phyloP scores from a whole-genome alignment of 805 yeast genomes.

The Candida xyloterini region DNA sequence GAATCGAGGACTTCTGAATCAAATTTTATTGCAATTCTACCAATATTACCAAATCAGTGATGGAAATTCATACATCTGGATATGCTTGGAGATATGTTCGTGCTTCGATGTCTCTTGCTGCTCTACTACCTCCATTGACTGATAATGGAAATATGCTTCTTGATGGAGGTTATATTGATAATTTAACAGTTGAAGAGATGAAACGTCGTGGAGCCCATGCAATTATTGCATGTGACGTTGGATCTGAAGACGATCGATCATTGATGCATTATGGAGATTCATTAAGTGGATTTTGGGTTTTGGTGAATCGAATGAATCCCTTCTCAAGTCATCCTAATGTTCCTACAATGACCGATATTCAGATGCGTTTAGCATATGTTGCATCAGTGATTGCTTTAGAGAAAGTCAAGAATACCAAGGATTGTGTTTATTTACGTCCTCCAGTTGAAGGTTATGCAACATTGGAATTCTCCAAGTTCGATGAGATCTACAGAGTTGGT shows the following conservation, averaged over 20 bases:
- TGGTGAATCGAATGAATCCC: conserved; percentile 84
- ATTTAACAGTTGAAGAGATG: conserved; percentile 91
- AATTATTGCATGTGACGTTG: conserved; percentile 93
- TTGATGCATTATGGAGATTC: conserved; percentile 93
- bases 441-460: conserved; percentile 93
- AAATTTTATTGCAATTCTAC: conserved; percentile 87
- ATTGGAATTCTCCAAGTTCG: conserved; percentile 86
- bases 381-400: conserved; percentile 93
- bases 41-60: conserved; percentile 88
- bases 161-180: conserved; percentile 96
- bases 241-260: conserved; percentile 87
- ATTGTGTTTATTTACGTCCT: conserved; percentile 85
- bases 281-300: conserved; percentile 87
- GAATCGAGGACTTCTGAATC: conserved; percentile 96
- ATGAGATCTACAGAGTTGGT: conserved; percentile 84
- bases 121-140: conserved; percentile 83
- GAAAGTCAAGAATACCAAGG: conserved; percentile 77
- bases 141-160: conserved; percentile 89
- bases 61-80: conserved; percentile 92
- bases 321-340: conserved; percentile 83
- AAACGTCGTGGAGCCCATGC: conserved; percentile 80
- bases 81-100: conserved; percentile 94
- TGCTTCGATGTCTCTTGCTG: conserved; percentile 96
- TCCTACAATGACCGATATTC: conserved; percentile 94
- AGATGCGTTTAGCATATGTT: conserved; percentile 88